A percentile compares a stretch with the other conserved stretches of the same genome.
Conservation (phyloP, 495 filamentous ascomycete genomes). For the Xylaria intraflava region DNA sequence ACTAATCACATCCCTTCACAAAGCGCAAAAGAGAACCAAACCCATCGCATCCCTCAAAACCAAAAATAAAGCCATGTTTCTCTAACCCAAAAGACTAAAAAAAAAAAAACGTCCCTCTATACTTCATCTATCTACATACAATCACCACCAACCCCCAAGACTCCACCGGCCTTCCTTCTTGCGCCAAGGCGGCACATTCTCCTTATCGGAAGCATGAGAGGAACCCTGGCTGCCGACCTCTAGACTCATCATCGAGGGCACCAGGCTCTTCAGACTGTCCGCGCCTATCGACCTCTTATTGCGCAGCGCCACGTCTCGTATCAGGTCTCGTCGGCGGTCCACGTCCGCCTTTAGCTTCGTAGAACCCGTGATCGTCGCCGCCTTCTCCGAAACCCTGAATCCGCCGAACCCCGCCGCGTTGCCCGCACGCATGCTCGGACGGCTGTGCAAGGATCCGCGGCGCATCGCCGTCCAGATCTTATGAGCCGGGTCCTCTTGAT, state of each 20-base stretch:
- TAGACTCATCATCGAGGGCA: slow-evolving; percentile 26
- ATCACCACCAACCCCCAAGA: slow-evolving; percentile 19
- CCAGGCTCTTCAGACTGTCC: slow-evolving; percentile 38
- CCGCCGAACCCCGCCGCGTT: slow-evolving; percentile 13
- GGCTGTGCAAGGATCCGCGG: slow-evolving; percentile 20
- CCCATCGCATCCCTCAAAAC: too few species aligned
- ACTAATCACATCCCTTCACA: too few species aligned
- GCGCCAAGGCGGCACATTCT: slow-evolving; percentile 10
- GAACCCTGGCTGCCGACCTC: slow-evolving; percentile 5
- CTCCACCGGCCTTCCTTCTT: slow-evolving; percentile 21
- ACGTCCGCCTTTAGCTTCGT: slow-evolving; percentile 13
- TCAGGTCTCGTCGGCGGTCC: slow-evolving; percentile 22
- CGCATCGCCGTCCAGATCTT: slow-evolving; percentile 45
- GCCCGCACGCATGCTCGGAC: slow-evolving; percentile 17
- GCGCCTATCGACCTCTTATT: slow-evolving; percentile 37
- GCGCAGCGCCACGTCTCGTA: slow-evolving; percentile 34
- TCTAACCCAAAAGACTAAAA: neutral
- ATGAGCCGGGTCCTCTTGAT: slow-evolving; percentile 33
- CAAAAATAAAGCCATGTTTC: too few species aligned
- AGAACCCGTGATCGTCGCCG: neutral
- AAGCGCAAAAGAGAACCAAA: too few species aligned
- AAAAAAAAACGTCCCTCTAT: neutral
- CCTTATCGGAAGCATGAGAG: slow-evolving; percentile 12
- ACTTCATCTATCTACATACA: neutral
- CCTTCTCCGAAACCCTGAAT: slow-evolving; percentile 2